Conservation (phyloP, 169 alveolate species). For the Cryptosporidium meleagridis region DNA sequence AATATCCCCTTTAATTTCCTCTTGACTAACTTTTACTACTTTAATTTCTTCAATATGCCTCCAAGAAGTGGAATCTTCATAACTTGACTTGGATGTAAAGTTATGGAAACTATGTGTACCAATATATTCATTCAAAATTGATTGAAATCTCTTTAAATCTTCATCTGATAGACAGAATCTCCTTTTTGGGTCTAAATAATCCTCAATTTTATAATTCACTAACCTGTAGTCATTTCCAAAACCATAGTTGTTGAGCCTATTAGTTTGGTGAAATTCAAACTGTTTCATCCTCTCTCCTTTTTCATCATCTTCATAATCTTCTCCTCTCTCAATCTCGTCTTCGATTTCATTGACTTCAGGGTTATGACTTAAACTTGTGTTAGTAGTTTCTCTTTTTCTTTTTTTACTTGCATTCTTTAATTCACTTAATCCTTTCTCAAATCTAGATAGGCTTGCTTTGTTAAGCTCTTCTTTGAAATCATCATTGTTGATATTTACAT, state of each 20-base stretch:
- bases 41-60: conserved; percentile 82
- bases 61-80: conserved; percentile 79
- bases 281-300: conserved; percentile 7
- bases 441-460: background rate
- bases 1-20: background rate
- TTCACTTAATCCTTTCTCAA: conserved; percentile 8
- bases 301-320: background rate
- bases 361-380: conserved; percentile 23
- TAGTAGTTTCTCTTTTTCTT: background rate
- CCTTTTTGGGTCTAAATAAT: background rate
- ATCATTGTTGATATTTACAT: conserved; percentile 9
- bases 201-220: background rate
- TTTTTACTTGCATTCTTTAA: background rate
- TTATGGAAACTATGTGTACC: conserved; percentile 86
- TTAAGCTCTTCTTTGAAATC: conserved; percentile 22
- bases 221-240: conserved; percentile 13
- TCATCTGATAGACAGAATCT: conserved; percentile 13
- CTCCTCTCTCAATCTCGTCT: background rate
- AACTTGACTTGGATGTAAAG: conserved; percentile 82
- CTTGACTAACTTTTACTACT: background rate
- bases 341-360: background rate
- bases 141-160: conserved; percentile 78
- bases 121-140: conserved; percentile 77
- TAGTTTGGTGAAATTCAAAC: conserved; percentile 14
- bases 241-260: conserved; percentile 44